Evolutionary conservation across 2,329 filamentous ascomycete species (phyloP).

Genomic region (Sporothrix globosa): DNA sequence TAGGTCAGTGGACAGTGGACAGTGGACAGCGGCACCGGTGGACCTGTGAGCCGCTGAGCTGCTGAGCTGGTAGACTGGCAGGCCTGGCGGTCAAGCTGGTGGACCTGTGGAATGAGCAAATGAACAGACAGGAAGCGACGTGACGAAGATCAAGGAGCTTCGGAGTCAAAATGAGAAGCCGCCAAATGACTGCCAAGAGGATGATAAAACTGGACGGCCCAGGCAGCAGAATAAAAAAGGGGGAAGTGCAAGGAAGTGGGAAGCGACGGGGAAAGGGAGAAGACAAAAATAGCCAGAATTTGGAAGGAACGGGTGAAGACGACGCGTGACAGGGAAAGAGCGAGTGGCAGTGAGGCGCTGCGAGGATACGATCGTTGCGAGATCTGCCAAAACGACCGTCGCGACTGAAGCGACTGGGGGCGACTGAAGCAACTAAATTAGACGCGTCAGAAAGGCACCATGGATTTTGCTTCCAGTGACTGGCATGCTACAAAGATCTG

Average conservation of each 20-base stretch:
- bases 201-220: not conserved
- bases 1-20: no score
- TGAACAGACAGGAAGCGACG: not conserved
- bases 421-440: no score
- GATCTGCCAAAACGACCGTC: not conserved
- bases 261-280: not conserved
- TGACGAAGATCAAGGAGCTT: not conserved
- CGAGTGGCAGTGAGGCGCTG: not conserved
- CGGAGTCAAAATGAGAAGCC: slow-evolving; percentile 21
- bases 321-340: slow-evolving; percentile 1
- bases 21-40: not conserved
- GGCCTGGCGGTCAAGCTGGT: no score
- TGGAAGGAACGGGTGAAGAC: not conserved
- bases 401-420: not conserved
- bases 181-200: slow-evolving; percentile 22
- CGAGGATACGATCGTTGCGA: not conserved
- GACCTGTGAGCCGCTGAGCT: not conserved
- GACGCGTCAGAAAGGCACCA: no score
- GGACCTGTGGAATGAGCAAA: not conserved
- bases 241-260: not conserved
- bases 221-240: not conserved
- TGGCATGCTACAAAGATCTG: no score
- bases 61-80: not conserved
- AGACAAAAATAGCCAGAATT: not conserved
- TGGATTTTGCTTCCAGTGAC: no score